Conservation (phyloP, 2,329 filamentous ascomycete genomes). For the Penicillium sp. region DNA sequence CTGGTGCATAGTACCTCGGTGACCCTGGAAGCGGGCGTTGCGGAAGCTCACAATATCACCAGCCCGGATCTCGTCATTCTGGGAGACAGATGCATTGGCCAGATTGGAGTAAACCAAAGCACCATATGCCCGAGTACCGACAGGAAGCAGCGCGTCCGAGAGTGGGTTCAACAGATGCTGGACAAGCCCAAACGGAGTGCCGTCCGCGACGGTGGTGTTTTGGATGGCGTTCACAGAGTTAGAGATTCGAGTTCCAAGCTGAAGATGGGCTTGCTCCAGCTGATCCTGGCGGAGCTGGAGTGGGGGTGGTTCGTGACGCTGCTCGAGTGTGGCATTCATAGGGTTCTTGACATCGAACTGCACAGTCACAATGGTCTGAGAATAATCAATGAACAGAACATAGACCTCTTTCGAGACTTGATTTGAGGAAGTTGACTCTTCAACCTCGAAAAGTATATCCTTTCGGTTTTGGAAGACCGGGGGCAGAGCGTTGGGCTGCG, state of each 20-base stretch:
- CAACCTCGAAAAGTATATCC: conserved; percentile 76
- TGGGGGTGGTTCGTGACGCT: conserved; percentile 81
- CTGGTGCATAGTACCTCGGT: conserved; percentile 89
- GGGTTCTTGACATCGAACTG: conserved; percentile 72
- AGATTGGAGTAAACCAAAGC: conserved; percentile 91
- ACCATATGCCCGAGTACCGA: conserved; percentile 85
- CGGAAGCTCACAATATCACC: conserved; percentile 91
- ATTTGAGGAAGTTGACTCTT: conserved; percentile 67
- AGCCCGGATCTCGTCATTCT: conserved; percentile 85
- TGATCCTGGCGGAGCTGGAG: conserved; percentile 82
- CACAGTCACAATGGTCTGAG: conserved; percentile 80
- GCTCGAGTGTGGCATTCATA: conserved; percentile 68
- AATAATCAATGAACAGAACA: conserved; percentile 92
- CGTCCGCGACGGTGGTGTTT: conserved; percentile 76
- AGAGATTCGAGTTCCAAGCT: conserved; percentile 72
- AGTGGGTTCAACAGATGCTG: conserved; percentile 70
- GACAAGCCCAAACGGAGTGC: conserved; percentile 71
- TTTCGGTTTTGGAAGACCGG: conserved; percentile 75
- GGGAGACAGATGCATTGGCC: conserved; percentile 84
- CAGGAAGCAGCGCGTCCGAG: conserved; percentile 67
- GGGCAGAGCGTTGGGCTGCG: conserved; percentile 70
- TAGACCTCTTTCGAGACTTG: conserved; percentile 72
- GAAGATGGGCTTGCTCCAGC: conserved; percentile 76
- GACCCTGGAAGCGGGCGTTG: conserved; percentile 90
- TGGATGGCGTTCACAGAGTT: conserved; percentile 67